Evolutionary conservation across 1,139 yeast species (phyloP).

Genomic region (Magnusiomyces fungicola): DNA sequence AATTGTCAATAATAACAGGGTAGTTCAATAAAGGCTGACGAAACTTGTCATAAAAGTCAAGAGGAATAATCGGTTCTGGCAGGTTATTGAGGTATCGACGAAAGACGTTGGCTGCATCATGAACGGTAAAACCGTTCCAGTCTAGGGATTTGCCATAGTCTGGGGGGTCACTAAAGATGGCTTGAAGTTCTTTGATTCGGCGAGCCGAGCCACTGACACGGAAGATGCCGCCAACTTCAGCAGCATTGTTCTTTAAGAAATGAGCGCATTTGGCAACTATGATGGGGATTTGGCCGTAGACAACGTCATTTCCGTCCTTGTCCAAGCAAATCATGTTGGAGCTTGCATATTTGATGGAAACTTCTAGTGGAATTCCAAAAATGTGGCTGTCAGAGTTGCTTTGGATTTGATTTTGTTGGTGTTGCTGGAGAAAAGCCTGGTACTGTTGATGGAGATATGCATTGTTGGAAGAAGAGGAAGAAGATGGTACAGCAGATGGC

Average conservation of each 20-base stretch:
- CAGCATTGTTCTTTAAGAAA: constrained; percentile 59
- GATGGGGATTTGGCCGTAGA: constrained; percentile 74
- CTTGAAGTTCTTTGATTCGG: constrained; percentile 78
- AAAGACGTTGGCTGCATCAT: constrained; percentile 89
- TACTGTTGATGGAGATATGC: constrained; percentile 25
- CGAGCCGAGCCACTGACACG: constrained; percentile 90
- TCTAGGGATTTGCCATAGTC: constrained; percentile 70
- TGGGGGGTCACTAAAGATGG: constrained; percentile 78
- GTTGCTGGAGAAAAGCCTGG: neutral
- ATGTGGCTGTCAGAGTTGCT: constrained; percentile 35
- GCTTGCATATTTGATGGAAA: constrained; percentile 65
- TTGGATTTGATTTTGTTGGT: neutral
- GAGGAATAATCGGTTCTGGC: constrained; percentile 88
- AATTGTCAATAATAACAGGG: constrained; percentile 52
- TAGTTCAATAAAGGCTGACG: constrained; percentile 66
- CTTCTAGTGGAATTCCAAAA: constrained; percentile 76
- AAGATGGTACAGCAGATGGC: too few relatives aligned
- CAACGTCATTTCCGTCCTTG: constrained; percentile 45
- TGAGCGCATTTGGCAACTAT: constrained; percentile 97
- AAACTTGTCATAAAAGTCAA: constrained; percentile 67
- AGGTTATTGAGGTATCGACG: constrained; percentile 79
- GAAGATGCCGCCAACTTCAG: constrained; percentile 79
- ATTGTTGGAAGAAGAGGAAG: constrained; percentile 2
- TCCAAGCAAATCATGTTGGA: constrained; percentile 62
- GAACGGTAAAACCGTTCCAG: constrained; percentile 96